Evolutionary conservation across 148 eudicot species (phyloP).

Genomic region (Rhododendron henanense): DNA sequence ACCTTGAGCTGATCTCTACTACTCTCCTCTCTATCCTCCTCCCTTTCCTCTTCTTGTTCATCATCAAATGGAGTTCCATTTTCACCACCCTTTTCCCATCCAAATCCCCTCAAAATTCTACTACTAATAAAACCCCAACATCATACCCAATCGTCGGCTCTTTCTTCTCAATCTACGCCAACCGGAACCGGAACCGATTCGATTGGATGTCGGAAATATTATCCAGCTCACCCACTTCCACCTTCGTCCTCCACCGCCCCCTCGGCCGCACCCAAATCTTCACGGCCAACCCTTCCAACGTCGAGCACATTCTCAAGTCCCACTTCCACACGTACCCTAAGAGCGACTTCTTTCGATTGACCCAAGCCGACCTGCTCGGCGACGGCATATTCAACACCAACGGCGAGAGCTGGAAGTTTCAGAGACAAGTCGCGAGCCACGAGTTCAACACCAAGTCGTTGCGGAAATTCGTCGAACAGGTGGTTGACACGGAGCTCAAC

Average conservation of each 20-base stretch:
- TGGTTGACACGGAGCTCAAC: not conserved
- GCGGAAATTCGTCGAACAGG: not conserved
- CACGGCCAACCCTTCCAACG: conserved; percentile 28
- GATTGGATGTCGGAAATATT: conserved; percentile 26
- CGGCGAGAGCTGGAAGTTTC: conserved; percentile 7
- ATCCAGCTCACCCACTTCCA: conserved; percentile 10
- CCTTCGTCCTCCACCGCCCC: conserved; percentile 26
- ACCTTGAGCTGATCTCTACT: not conserved
- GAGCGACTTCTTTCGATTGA: not conserved
- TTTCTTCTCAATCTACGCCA: conserved; percentile 2
- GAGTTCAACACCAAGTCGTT: conserved; percentile 5
- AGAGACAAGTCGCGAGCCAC: conserved; percentile 1
- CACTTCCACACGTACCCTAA: conserved; percentile 24
- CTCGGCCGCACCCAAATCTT: conserved; percentile 13
- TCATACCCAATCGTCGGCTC: conserved; percentile 33
- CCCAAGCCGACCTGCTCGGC: not conserved
- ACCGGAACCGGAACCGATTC: not conserved
- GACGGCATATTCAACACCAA: conserved; percentile 3
- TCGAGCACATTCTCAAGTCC: conserved; percentile 23
- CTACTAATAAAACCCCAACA: not conserved
- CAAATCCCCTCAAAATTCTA: not conserved
- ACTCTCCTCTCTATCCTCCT: not conserved
- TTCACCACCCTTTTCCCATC: not conserved
- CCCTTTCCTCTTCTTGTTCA: conserved; percentile 11
- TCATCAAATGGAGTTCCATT: conserved; percentile 4